A percentile compares a stretch with the other conserved stretches of the same genome.
Conservation (phyloP, 2,329 filamentous ascomycete species). For the Stenocarpella maydis region DNA sequence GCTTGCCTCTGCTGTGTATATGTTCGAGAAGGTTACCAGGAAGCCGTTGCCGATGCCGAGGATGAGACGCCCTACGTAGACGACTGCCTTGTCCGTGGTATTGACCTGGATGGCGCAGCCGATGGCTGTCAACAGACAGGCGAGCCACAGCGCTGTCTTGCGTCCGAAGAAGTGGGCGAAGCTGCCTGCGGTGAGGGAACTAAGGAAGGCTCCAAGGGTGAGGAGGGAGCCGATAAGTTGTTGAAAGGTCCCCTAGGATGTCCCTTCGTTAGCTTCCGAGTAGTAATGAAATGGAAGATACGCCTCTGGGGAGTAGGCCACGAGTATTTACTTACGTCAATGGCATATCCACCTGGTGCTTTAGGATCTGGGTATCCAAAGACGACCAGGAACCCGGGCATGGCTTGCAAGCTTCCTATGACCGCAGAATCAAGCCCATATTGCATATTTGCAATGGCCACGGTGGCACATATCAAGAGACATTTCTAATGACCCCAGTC, state of each 20-base stretch:
- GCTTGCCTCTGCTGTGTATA: conserved; percentile 57
- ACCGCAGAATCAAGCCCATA: conserved; percentile 59
- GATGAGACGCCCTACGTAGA: conserved; percentile 57
- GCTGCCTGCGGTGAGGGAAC: conserved; percentile 55
- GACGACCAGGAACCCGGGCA: conserved; percentile 59
- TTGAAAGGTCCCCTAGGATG: conserved; percentile 55
- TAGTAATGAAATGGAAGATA: conserved; percentile 37
- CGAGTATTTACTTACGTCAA: conserved; percentile 45
- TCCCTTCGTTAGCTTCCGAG: conserved; percentile 21
- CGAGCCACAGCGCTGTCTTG: conserved; percentile 54
- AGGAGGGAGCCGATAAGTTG: conserved; percentile 61
- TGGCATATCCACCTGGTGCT: conserved; percentile 48
- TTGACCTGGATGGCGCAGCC: conserved; percentile 55
- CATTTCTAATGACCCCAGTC: conserved; percentile 47
- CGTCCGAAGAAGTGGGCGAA: conserved; percentile 58
- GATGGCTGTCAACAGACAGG: conserved; percentile 53
- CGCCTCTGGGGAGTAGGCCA: background rate
- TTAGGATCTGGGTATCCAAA: conserved; percentile 56
- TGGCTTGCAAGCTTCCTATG: conserved; percentile 55
- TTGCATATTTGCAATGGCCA: conserved; percentile 59
- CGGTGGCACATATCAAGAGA: conserved; percentile 53
- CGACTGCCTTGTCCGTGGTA: conserved; percentile 47
- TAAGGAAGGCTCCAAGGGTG: conserved; percentile 59
- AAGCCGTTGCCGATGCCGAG: conserved; percentile 54
- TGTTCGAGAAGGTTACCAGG: conserved; percentile 55